These are phyloP conservation scores for Abortiporus biennis DNA, from an alignment of 1,284 basidiomycete species.

Conservation along the genomic window DNA sequence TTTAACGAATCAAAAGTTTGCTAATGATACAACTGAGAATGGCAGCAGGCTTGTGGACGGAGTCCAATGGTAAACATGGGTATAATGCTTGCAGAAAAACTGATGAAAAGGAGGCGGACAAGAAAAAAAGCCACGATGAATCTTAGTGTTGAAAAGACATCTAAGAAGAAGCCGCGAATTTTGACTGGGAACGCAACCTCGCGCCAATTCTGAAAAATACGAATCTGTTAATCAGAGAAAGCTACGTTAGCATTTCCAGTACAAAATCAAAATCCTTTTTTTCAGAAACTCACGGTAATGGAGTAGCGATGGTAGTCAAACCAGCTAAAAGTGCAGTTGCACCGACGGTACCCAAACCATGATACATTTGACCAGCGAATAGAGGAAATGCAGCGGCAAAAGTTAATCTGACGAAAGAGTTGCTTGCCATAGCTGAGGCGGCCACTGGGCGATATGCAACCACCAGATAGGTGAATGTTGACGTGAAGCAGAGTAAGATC, in stretches of 20 bases:
- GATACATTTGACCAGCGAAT: slow-evolving; percentile 58
- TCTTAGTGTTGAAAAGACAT: no score
- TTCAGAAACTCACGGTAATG: slow-evolving; percentile 53
- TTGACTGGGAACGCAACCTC: slow-evolving; percentile 31
- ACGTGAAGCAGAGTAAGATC: slow-evolving; percentile 56
- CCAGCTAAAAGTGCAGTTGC: slow-evolving; percentile 73
- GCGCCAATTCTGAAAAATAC: slow-evolving; percentile 35
- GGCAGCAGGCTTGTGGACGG: no score
- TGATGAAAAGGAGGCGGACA: no score
- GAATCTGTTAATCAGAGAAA: slow-evolving; percentile 24
- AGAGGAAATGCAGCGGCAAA: slow-evolving; percentile 74
- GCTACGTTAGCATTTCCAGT: not conserved
- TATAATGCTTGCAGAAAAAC: no score
- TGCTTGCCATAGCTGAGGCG: slow-evolving; percentile 72
- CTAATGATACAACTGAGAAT: no score
- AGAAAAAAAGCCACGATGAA: no score
- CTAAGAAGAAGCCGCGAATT: slow-evolving; percentile 22
- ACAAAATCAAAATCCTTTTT: not conserved
- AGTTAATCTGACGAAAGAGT: slow-evolving; percentile 56
- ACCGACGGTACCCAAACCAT: slow-evolving; percentile 60
- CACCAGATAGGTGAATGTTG: slow-evolving; percentile 68
- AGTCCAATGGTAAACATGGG: no score
- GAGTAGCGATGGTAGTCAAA: slow-evolving; percentile 60
- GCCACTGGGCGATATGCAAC: slow-evolving; percentile 74
- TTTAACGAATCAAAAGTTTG: no score